phyloP scores from a whole-genome alignment of 768 basidiomycete genomes.

The Suillus decipiens region DNA sequence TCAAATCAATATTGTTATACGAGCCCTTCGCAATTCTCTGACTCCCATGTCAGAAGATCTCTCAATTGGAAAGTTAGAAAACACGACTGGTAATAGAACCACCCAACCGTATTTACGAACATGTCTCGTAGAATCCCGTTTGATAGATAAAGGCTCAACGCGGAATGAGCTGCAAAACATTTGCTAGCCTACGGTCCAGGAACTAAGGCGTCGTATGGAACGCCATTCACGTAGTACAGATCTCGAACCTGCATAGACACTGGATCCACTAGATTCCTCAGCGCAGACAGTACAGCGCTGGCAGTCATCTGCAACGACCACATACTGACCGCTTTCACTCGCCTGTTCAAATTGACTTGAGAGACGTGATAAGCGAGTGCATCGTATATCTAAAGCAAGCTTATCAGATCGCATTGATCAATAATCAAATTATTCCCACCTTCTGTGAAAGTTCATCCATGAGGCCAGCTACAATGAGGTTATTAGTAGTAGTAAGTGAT shows the following conservation, averaged over 20 bases:
- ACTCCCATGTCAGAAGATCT: not conserved
- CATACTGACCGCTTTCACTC: constrained; percentile 85
- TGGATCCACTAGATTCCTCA: constrained; percentile 79
- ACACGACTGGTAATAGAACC: not conserved
- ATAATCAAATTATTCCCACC: constrained; percentile 30
- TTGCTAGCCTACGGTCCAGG: constrained; percentile 18
- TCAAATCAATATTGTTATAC: not conserved
- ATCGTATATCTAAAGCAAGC: constrained; percentile 67
- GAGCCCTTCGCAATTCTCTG: not conserved
- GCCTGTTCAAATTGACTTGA: constrained; percentile 84
- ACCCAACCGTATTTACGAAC: not conserved
- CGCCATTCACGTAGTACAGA: constrained; percentile 32
- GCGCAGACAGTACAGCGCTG: constrained; percentile 76
- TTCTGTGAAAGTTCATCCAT: constrained; percentile 90
- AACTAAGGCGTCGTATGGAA: constrained; percentile 31
- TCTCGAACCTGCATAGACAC: constrained; percentile 33
- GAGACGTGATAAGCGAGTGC: constrained; percentile 95
- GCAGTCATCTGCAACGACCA: constrained; percentile 97
- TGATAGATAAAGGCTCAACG: not conserved
- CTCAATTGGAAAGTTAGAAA: not conserved
- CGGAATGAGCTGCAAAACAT: not conserved
- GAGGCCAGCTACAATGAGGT: constrained; percentile 67
- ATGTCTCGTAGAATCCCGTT: not conserved
- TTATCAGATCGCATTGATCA: not conserved
- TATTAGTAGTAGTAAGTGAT: constrained; percentile 8